phyloP scores from a whole-genome alignment of 371 early-diverging fungal species.

The Entomophthora muscae region DNA sequence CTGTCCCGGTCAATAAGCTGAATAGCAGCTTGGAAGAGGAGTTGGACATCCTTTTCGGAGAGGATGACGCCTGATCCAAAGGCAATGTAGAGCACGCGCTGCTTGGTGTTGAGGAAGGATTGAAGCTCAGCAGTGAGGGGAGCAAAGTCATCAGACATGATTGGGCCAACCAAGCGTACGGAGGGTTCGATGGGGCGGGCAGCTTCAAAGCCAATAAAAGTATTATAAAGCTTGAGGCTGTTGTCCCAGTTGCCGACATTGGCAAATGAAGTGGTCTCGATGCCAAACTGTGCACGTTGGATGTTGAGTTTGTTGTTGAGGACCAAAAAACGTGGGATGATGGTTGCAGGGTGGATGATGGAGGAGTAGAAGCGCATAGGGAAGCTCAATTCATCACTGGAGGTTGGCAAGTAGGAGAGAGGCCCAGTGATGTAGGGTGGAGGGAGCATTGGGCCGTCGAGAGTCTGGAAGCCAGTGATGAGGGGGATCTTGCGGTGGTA shows the following conservation, averaged over 20 bases:
- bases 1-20: background rate
- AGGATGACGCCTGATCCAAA: no score
- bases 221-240: no score
- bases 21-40: background rate
- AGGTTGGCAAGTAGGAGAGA: background rate
- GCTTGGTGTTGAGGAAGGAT: no score
- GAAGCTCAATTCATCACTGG: background rate
- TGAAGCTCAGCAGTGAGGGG: no score
- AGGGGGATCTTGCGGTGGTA: background rate
- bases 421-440: no score
- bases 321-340: background rate
- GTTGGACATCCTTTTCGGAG: background rate
- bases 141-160: no score
- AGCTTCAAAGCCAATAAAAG: no score
- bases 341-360: background rate
- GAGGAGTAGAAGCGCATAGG: no score
- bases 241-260: no score
- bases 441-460: background rate
- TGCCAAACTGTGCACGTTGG: background rate
- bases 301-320: background rate
- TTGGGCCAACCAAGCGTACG: no score
- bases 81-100: no score
- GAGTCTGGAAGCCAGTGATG: conserved; percentile 3
- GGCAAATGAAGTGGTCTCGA: background rate
- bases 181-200: no score